These are phyloP conservation scores for Starmera caribaea DNA, from an alignment of 805 yeast genomes.

Conservation along the genomic window DNA sequence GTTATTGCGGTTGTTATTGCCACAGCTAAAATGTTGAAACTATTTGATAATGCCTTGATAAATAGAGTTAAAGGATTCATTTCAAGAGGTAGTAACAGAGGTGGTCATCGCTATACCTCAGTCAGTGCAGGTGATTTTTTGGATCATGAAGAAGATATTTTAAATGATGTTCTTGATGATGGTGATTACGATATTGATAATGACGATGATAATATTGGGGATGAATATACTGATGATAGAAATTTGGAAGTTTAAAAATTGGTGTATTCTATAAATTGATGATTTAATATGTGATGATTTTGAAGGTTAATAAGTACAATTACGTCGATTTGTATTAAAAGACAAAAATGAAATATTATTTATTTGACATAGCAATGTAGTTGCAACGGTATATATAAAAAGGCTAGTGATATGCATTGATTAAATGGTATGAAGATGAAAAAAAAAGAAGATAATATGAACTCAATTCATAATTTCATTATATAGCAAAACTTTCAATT, in stretches of 20 bases:
- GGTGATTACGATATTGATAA: constrained; percentile 18
- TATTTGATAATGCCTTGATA: constrained; percentile 11
- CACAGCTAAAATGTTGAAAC: constrained; percentile 19
- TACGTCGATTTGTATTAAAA: too few relatives aligned
- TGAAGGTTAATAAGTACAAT: too few relatives aligned
- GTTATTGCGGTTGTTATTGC: constrained; percentile 23
- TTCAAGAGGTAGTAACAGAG: constrained; percentile 9
- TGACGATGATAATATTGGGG: constrained; percentile 6
- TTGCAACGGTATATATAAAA: too few relatives aligned
- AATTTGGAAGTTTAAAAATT: not conserved
- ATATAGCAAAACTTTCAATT: constrained; percentile 69
- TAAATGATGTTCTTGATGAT: constrained; percentile 16
- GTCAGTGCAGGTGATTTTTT: constrained; percentile 13
- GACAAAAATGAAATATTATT: too few relatives aligned
- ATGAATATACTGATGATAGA: constrained; percentile 1
- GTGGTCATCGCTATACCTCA: constrained; percentile 15
- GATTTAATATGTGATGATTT: too few relatives aligned
- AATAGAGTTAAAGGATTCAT: constrained; percentile 9
- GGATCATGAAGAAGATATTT: constrained; percentile 10
- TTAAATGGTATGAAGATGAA: not conserved
- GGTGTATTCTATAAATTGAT: not conserved
- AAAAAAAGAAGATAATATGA: not conserved
- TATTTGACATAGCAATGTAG: too few relatives aligned
- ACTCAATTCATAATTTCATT: constrained; percentile 57
- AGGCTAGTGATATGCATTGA: not conserved